Evolutionary conservation across 164 flowering plant genomes (phyloP).

Genomic region (Euptelea pleiosperma): DNA sequence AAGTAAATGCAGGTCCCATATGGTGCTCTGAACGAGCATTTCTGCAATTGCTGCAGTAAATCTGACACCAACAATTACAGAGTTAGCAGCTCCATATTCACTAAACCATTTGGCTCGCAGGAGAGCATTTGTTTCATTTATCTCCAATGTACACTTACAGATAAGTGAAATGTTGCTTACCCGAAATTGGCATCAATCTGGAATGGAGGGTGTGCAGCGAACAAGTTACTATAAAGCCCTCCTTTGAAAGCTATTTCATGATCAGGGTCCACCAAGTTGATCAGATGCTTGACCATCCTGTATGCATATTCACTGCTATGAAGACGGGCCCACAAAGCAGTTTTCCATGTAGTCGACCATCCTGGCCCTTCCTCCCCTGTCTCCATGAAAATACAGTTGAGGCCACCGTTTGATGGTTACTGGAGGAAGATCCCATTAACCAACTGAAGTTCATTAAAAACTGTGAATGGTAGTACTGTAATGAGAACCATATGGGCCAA

Average conservation of each 20-base stretch:
- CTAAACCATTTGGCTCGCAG: too few relatives aligned
- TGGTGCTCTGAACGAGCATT: constrained; percentile 90
- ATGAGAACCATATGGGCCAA: too few relatives aligned
- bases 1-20: constrained; percentile 70
- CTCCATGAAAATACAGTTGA: not conserved
- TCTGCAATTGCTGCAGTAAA: constrained; percentile 81
- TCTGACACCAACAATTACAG: constrained; percentile 29
- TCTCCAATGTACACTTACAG: not conserved
- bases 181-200: constrained; percentile 90
- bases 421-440: not conserved
- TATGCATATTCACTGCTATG: constrained; percentile 75
- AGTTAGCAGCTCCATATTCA: not conserved
- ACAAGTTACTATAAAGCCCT: constrained; percentile 87
- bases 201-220: constrained; percentile 91
- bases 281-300: constrained; percentile 74
- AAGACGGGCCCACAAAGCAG: constrained; percentile 80
- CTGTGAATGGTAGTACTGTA: too few relatives aligned
- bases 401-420: not conserved
- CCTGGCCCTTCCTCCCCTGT: constrained; percentile 97
- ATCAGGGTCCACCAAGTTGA: constrained; percentile 74
- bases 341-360: constrained; percentile 95
- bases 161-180: constrained; percentile 34
- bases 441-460: too few relatives aligned
- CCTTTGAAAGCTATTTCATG: constrained; percentile 64
- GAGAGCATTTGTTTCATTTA: not conserved